These are phyloP conservation scores for Cercis canadensis DNA, from an alignment of 306 rosid species.

Conservation along the genomic window DNA sequence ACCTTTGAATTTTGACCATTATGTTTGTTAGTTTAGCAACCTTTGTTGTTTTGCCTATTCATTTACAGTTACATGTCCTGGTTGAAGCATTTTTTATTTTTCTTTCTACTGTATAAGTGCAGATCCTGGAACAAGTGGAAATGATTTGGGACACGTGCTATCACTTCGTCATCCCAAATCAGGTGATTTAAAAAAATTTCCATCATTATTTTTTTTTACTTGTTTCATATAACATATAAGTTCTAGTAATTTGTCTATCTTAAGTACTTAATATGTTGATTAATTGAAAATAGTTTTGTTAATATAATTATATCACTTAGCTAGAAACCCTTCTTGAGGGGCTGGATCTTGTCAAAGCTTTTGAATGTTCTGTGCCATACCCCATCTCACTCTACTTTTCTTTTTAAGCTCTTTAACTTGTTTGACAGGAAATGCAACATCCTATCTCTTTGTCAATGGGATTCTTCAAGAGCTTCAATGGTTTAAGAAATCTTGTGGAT, in stretches of 20 bases:
- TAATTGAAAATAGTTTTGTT: constrained; percentile 1
- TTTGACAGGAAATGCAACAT: constrained; percentile 64
- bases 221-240: constrained; percentile 5
- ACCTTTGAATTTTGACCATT: no score
- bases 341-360: constrained; percentile 25
- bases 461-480: constrained; percentile 84
- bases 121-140: constrained; percentile 61
- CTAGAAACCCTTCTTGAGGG: constrained; percentile 19
- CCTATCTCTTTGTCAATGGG: constrained; percentile 69
- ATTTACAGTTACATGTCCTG: background rate
- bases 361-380: background rate
- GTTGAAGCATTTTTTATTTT: background rate
- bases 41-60: background rate
- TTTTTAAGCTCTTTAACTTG: constrained; percentile 21
- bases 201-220: background rate
- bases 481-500: constrained; percentile 82
- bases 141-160: constrained; percentile 58
- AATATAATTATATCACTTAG: background rate
- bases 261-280: constrained; percentile 1
- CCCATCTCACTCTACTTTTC: background rate
- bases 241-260: constrained; percentile 14
- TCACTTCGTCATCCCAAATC: constrained; percentile 83
- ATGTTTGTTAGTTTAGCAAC: background rate
- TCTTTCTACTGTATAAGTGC: constrained; percentile 5
- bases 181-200: constrained; percentile 45